These are phyloP conservation scores for Eremothecium sinecaudum DNA, from an alignment of 1,139 yeast genomes.

Conservation along the genomic window DNA sequence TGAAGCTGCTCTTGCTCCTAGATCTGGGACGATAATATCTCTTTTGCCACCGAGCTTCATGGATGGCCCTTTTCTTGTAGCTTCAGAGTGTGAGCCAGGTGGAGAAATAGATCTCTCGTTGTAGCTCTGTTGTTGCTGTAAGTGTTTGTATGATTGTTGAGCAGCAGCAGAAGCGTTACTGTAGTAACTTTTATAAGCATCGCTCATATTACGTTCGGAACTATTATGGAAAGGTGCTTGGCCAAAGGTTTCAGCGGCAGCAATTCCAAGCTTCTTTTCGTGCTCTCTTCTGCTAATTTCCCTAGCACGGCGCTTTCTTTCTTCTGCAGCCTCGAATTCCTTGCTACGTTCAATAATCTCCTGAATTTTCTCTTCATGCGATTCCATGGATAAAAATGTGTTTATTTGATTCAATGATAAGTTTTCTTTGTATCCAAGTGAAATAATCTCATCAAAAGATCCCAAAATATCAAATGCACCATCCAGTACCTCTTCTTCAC, in stretches of 20 bases:
- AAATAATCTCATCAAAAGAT: conserved; percentile 90
- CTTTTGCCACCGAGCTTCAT: conserved; percentile 20
- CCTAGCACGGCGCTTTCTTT: conserved; percentile 90
- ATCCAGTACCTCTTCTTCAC: conserved; percentile 75
- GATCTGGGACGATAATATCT: conserved; percentile 18
- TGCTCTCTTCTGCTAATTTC: conserved; percentile 86
- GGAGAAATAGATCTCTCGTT: conserved; percentile 9
- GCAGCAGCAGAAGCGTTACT: conserved; percentile 32
- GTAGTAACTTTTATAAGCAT: conserved; percentile 31
- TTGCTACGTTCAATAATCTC: conserved; percentile 95
- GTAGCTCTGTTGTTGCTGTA: conserved; percentile 20
- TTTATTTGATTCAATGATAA: conserved; percentile 73
- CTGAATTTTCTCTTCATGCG: conserved; percentile 96
- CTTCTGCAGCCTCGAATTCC: conserved; percentile 94
- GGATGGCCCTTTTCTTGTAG: conserved; percentile 17
- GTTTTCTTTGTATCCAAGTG: conserved; percentile 85
- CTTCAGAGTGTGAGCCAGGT: neutral
- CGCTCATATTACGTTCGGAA: conserved; percentile 27
- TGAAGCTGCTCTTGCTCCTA: conserved; percentile 13
- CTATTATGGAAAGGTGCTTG: conserved; percentile 19
- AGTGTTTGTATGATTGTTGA: conserved; percentile 30
- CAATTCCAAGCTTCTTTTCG: conserved; percentile 43
- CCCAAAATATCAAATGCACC: conserved; percentile 81
- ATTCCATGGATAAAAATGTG: conserved; percentile 92
- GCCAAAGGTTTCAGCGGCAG: conserved; percentile 14